Base-by-base conservation (phyloP, 1,139 yeast genomes). In the Tardiomyces digboiensis region DNA sequence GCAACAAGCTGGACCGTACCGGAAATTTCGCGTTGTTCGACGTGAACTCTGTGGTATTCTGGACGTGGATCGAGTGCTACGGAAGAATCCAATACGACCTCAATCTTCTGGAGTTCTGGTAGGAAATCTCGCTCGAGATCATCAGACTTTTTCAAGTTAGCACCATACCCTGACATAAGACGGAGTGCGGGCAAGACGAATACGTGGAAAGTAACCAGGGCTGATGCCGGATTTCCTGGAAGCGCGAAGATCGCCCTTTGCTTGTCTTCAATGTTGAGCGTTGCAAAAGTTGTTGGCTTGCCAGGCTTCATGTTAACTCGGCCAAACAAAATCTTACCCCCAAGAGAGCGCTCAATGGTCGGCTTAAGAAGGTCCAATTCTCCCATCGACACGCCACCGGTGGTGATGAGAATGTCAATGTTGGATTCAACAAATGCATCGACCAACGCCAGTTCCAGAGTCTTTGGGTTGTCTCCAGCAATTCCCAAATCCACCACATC, bases 381-480 rank as follows among this genome's bases (percentile, higher is more conserved):
- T 2, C 78, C 78, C 78, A 74, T 74, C 1, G 78, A 74, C 2
- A 74, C 78, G 13, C 78, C 78, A 2, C 78, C 78, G 1, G 75
- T 68, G 1, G 78, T 72, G 38, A 74, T 61, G 23, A 74, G 50
- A 36, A 67, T 66, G 46, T 74, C 78, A 16, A 67, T 57, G 21
- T 45, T 39, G 2, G 52, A 41, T 2, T 47, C 39, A 4, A 47
- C 44, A 10, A 68, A 52, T 0, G 70, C 67, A 1, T 48, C 44
- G 2, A 40, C 38, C 16, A 71, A 47, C 2, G 43, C 48, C 1
- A 36, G 37, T n/a, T 49, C 57, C 4, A 72, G 54, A 0, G 51
- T 46, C 1, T 42, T 52, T 5, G 60, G 46, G 2, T 51, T 51
- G 47, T 74, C 78, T 2, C 53, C 42, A 1, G 66, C 73, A 39